Evolutionary conservation across 2,329 filamentous ascomycete genomes (phyloP).

Genomic region (Aureobasidium lini): DNA sequence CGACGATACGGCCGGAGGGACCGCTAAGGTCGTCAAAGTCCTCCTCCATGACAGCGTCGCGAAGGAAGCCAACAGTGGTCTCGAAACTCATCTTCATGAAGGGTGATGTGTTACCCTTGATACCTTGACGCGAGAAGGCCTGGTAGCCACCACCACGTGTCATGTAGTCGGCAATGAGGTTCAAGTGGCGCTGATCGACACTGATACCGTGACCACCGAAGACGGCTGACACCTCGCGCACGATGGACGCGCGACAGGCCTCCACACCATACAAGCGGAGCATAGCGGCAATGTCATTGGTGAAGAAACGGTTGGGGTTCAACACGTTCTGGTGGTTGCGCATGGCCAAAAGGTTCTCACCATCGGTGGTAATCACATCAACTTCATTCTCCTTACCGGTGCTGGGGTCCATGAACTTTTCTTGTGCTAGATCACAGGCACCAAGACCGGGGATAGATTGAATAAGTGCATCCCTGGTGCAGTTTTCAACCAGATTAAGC

Average conservation of each 20-base stretch:
- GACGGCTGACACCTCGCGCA: conserved; percentile 75
- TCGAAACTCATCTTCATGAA: conserved; percentile 99
- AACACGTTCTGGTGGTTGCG: conserved; percentile 79
- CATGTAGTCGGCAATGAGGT: conserved; percentile 96
- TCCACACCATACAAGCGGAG: conserved; percentile 86
- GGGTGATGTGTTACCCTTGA: conserved; percentile 76
- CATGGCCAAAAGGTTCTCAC: conserved; percentile 86
- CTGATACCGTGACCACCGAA: conserved; percentile 87
- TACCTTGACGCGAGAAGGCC: conserved; percentile 85
- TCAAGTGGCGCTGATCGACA: conserved; percentile 87
- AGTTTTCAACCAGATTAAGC: conserved; percentile 79
- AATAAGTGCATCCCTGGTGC: conserved; percentile 70
- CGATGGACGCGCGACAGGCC: conserved; percentile 79
- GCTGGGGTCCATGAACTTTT: conserved; percentile 44
- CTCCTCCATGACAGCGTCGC: conserved; percentile 81
- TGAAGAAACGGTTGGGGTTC: conserved; percentile 77
- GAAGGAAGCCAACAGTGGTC: conserved; percentile 88
- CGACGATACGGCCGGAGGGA: conserved; percentile 80
- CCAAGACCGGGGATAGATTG: conserved; percentile 77
- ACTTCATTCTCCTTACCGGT: conserved; percentile 37
- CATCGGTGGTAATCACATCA: conserved; percentile 62
- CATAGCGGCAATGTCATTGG: conserved; percentile 87
- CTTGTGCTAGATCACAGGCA: conserved; percentile 56
- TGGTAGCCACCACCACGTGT: conserved; percentile 85
- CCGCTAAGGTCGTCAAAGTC: conserved; percentile 84